These are phyloP conservation scores for Hyphopichia homilentoma DNA, from an alignment of 805 yeast species.

Conservation along the genomic window DNA sequence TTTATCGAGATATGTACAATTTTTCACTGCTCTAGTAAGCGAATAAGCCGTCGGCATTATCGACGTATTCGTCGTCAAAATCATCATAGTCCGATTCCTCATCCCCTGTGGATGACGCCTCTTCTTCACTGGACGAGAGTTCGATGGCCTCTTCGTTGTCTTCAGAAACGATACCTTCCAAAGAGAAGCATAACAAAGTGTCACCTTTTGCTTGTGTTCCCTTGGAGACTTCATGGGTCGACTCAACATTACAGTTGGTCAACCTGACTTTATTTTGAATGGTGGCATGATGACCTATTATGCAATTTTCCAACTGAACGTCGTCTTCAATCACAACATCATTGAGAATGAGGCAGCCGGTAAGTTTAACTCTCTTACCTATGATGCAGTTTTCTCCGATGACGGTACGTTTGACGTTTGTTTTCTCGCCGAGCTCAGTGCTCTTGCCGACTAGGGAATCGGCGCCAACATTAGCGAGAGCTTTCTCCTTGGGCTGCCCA, in stretches of 20 bases:
- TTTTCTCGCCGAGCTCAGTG: conserved; percentile 72
- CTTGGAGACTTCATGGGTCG: conserved; percentile 62
- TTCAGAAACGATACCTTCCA: conserved; percentile 37
- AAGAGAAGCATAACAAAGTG: conserved; percentile 43
- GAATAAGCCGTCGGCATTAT: conserved; percentile 48
- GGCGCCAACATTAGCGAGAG: conserved; percentile 75
- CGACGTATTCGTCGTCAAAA: conserved; percentile 63
- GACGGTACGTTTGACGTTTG: conserved; percentile 82
- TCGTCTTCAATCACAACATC: conserved; percentile 76
- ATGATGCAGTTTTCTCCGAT: conserved; percentile 71
- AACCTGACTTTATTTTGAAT: conserved; percentile 64
- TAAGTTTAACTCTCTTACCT: conserved; percentile 83
- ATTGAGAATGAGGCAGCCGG: conserved; percentile 79
- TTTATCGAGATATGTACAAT: too few relatives aligned
- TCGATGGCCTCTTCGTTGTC: conserved; percentile 28
- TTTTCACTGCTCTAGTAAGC: conserved; percentile 29
- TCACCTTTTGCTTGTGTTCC: conserved; percentile 58
- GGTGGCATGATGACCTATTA: conserved; percentile 68
- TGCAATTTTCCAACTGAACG: conserved; percentile 77
- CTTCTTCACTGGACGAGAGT: conserved; percentile 30
- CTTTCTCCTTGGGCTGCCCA: conserved; percentile 36
- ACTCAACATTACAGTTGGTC: conserved; percentile 82
- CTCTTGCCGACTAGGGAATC: conserved; percentile 76
- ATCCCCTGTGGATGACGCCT: conserved; percentile 38
- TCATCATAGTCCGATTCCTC: conserved; percentile 35